These are phyloP conservation scores for Penicillium sp. DNA, from an alignment of 2,329 filamentous ascomycete genomes.

Conservation along the genomic window DNA sequence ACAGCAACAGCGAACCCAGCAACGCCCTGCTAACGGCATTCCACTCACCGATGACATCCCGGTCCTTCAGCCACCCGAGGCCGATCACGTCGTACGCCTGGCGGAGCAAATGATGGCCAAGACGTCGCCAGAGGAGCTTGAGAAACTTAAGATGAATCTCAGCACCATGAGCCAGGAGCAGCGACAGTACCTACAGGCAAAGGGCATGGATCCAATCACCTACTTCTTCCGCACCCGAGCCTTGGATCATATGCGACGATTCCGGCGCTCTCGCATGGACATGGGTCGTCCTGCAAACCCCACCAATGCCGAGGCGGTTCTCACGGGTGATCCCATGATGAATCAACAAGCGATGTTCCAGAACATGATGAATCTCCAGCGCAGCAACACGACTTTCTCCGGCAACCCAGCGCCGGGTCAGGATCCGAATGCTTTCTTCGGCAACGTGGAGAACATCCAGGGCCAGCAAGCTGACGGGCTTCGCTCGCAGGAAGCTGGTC, in stretches of 20 bases:
- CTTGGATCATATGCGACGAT: conserved; percentile 43
- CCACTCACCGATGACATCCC: conserved; percentile 38
- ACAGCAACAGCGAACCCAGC: conserved; percentile 36
- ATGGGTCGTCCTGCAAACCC: conserved; percentile 36
- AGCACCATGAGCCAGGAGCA: conserved; percentile 51
- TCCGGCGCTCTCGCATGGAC: conserved; percentile 36
- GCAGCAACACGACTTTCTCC: conserved; percentile 40
- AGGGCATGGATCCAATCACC: conserved; percentile 53
- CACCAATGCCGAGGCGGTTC: conserved; percentile 33
- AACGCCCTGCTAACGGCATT: conserved; percentile 31
- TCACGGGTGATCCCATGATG: conserved; percentile 43
- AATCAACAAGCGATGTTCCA: conserved; percentile 45
- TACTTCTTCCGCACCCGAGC: conserved; percentile 55
- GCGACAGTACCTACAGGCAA: conserved; percentile 47
- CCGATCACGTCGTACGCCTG: conserved; percentile 48
- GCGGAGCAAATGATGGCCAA: conserved; percentile 51
- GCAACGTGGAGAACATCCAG: conserved; percentile 57
- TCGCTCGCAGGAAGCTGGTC: conserved; percentile 62
- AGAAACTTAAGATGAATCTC: conserved; percentile 53
- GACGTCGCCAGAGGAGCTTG: conserved; percentile 47
- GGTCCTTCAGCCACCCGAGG: conserved; percentile 44
- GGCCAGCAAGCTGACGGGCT: conserved; percentile 65
- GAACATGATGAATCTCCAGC: conserved; percentile 44
- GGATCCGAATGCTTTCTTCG: conserved; percentile 42
- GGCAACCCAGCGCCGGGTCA: conserved; percentile 36